A percentile compares a stretch with the other conserved stretches of the same genome.
Evolutionary conservation across 225 moss, liverwort and hornwort species (phyloP).

Genomic region (Lunularia cruciata): DNA sequence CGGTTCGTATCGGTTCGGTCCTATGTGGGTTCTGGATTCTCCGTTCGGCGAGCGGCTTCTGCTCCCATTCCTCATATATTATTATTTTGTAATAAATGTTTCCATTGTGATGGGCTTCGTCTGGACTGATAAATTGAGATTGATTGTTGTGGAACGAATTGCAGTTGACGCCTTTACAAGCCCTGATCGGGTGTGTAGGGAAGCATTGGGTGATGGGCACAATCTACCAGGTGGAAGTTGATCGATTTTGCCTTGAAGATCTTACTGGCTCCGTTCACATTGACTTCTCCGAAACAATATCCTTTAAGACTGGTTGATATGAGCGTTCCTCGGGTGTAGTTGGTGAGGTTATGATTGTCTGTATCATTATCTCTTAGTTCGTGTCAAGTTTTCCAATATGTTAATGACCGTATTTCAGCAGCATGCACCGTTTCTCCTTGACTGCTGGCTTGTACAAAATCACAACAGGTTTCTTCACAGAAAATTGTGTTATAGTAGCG

Average conservation of each 20-base stretch:
- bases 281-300: constrained; percentile 70
- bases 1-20: no score
- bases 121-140: neutral
- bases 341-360: no score
- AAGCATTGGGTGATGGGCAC: constrained; percentile 93
- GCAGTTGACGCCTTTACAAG: constrained; percentile 72
- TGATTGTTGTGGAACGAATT: no score
- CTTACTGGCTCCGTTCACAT: constrained; percentile 66
- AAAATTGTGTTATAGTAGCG: constrained; percentile 84
- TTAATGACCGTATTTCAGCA: neutral
- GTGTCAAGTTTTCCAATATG: neutral
- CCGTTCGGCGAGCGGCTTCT: no score
- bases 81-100: no score
- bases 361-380: neutral
- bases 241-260: constrained; percentile 79
- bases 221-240: constrained; percentile 79
- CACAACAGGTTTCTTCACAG: constrained; percentile 93
- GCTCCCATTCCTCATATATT: no score
- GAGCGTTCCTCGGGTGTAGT: no score
- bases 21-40: no score
- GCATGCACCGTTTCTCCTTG: constrained; percentile 14
- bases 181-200: constrained; percentile 62
- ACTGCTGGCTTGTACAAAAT: constrained; percentile 49
- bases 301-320: constrained; percentile 37
- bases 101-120: no score